Evolutionary conservation across 1,284 basidiomycete species (phyloP).

Genomic region (Macrocystidia cucumis): DNA sequence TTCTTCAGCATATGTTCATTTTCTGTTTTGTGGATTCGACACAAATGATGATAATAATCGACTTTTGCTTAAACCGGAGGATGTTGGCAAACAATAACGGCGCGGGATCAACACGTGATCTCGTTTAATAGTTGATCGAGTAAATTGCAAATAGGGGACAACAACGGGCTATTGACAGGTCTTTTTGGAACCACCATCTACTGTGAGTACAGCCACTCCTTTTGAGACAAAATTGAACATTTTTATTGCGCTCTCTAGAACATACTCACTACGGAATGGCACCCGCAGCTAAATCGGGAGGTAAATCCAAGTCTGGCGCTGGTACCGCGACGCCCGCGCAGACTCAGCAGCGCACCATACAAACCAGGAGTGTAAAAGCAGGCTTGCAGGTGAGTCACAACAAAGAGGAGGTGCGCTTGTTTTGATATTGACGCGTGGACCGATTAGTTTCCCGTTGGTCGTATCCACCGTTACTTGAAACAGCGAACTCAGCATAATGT

Average conservation of each 20-base stretch:
- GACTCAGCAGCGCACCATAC: slow-evolving; percentile 23
- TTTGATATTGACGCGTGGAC: slow-evolving; percentile 3
- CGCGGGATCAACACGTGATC: slow-evolving; percentile 1
- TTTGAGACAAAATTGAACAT: slow-evolving; percentile 2
- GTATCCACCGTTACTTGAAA: slow-evolving; percentile 94
- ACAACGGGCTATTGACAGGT: slow-evolving; percentile 1
- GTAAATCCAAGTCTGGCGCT: slow-evolving; percentile 34
- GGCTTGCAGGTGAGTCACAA: slow-evolving; percentile 66
- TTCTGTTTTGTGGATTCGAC: too few relatives aligned
- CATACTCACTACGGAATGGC: slow-evolving; percentile 20
- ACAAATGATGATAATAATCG: neutral
- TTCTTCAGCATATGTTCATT: too few relatives aligned
- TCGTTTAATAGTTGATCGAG: slow-evolving; percentile 1
- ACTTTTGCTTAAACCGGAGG: neutral
- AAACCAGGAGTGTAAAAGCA: slow-evolving; percentile 75
- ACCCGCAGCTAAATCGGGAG: slow-evolving; percentile 32
- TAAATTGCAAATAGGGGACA: neutral
- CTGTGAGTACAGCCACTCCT: neutral
- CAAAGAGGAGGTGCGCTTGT: neutral
- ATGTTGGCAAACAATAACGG: neutral
- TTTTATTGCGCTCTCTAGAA: slow-evolving; percentile 1
- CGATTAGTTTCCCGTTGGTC: slow-evolving; percentile 88
- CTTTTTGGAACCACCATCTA: slow-evolving; percentile 3
- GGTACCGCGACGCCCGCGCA: slow-evolving; percentile 16
- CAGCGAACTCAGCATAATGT: slow-evolving; percentile 90